Evolutionary conservation across 1,139 yeast species (phyloP).

Genomic region (Yamadazyma blattariae): DNA sequence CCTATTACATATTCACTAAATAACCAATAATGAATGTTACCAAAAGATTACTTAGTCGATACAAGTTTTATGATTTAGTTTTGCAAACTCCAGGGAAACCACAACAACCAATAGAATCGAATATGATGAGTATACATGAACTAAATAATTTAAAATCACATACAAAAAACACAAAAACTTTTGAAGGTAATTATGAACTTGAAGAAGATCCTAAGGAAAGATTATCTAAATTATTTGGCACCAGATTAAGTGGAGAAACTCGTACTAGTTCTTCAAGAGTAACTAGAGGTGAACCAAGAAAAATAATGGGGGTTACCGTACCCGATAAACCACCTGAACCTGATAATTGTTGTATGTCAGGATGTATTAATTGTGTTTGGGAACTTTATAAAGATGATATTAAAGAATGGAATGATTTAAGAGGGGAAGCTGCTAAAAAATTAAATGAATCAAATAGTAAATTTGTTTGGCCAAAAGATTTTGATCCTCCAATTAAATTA

Average conservation of each 20-base stretch:
- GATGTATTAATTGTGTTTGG: constrained; percentile 97
- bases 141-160: constrained; percentile 17
- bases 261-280: constrained; percentile 51
- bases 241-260: constrained; percentile 54
- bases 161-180: constrained; percentile 18
- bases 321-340: constrained; percentile 86
- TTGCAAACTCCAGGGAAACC: constrained; percentile 27
- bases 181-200: constrained; percentile 47
- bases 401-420: constrained; percentile 68
- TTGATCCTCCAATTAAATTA: constrained; percentile 61
- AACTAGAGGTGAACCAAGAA: constrained; percentile 36
- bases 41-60: constrained; percentile 12
- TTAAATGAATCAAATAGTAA: constrained; percentile 37
- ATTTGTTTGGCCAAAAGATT: constrained; percentile 77
- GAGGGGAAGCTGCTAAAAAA: constrained; percentile 59
- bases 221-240: constrained; percentile 54
- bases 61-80: constrained; percentile 38
- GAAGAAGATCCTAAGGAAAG: constrained; percentile 45
- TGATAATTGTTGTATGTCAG: constrained; percentile 96
- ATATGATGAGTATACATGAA: constrained; percentile 23
- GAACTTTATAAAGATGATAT: constrained; percentile 85
- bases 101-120: constrained; percentile 24
- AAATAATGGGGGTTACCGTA: constrained; percentile 71
- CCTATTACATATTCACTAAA: too few species aligned
- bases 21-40: neutral